Base-by-base conservation (phyloP, 176 grass and related monocot genomes). In the Elaeis guineensis region DNA sequence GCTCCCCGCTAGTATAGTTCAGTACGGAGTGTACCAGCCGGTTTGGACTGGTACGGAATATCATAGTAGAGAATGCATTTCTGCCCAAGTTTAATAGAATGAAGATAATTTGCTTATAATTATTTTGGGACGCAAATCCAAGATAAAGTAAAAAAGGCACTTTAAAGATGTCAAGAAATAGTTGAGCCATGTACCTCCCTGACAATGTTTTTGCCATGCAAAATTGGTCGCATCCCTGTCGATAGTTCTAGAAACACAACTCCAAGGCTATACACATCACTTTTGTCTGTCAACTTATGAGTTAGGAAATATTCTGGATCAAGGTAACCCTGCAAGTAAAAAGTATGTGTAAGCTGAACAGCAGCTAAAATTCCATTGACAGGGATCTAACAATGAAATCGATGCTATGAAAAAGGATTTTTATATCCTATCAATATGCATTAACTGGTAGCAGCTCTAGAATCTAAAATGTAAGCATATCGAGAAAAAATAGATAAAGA, bases 281-380 rank as follows among this genome's bases (percentile, higher is more conserved):
- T 96, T 71, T 82, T 96, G 54, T 90, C 92, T 21, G 92, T 90
- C 79, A 96, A 17, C 61, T 96, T 87, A 72, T 88, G 81, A 58
- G 92, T 96, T 24, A 96, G 62, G 59, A 96, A 82, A 76, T 96
- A 96, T 71, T 96, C 92, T n/a, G 92, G 92, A 85, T 96, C 92
- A 16, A 96, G 92, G 66, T 96, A 96, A 50, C 92, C 92, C 87
- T 96, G 80, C 62, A 44, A 44, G 35, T 44, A 44, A 14, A 44
- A 44, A 14, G 35, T 12, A 44, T 44, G 35, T 44, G 35, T 44
- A 44, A 44, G 35, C 8, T 44, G 35, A 44, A 14, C 35, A 44
- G 8, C 9, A 44, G 35, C 11, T 44, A 44, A 14, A 44, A 44
- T 35, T 35, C 32, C 8, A 0, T 9, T 9, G 32, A 35, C 3